Evolutionary conservation across 345 rosid species (phyloP).

Genomic region (Eucalyptus cloeziana): DNA sequence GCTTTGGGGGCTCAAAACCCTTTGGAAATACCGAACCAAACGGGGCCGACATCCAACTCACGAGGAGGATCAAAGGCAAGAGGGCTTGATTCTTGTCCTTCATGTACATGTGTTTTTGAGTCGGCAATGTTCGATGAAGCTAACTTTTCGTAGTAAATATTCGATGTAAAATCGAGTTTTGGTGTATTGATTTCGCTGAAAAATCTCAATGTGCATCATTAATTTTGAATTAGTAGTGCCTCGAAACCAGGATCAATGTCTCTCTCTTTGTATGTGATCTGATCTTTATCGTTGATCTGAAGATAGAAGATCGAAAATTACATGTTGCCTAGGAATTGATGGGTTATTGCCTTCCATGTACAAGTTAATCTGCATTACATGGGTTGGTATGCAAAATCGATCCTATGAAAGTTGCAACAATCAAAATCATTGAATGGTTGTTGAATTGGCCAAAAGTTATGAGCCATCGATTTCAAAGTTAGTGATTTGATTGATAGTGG

Average conservation of each 20-base stretch:
- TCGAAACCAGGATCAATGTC: background rate
- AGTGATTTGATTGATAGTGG: rapidly evolving
- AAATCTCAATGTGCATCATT: background rate
- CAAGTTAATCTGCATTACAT: background rate
- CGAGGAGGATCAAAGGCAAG: background rate
- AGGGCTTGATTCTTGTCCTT: background rate
- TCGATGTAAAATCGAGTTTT: background rate
- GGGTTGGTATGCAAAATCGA: rapidly evolving
- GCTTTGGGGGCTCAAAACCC: too few relatives aligned
- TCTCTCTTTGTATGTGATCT: background rate
- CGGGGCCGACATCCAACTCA: background rate
- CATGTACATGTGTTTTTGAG: background rate
- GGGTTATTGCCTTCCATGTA: background rate
- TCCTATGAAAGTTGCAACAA: background rate
- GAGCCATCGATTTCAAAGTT: rapidly evolving
- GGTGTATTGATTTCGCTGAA: background rate
- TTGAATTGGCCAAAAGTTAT: background rate
- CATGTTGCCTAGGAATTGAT: background rate
- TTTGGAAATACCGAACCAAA: too few relatives aligned
- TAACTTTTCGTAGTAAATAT: background rate
- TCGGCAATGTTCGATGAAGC: background rate
- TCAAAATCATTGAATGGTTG: background rate
- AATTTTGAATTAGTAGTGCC: background rate
- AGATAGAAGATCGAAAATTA: background rate
- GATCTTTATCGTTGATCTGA: background rate